Percentiles rank a stretch among this genome's conserved stretches.
These are phyloP conservation scores for Silene latifolia DNA, from an alignment of 148 eudicot genomes.

Conservation along the genomic window DNA sequence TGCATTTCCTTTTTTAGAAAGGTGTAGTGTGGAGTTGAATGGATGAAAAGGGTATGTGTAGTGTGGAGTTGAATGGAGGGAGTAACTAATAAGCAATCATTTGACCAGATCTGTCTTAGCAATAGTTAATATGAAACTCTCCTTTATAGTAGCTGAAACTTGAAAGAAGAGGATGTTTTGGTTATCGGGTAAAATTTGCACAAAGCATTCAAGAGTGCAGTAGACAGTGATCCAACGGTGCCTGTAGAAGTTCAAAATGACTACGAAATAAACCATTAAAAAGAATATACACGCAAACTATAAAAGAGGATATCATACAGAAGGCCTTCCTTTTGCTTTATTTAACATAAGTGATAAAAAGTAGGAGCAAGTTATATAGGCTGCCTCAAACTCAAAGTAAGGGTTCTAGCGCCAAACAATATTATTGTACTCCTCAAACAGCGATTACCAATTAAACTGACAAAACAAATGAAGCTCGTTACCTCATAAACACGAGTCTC, in stretches of 20 bases:
- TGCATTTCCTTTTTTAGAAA: too few relatives aligned
- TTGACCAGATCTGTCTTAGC: conserved; percentile 2
- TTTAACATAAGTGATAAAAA: background rate
- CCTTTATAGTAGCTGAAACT: background rate
- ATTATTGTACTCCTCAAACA: background rate
- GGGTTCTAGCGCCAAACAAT: background rate
- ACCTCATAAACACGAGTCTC: conserved; percentile 51
- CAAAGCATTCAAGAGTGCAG: background rate
- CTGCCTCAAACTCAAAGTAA: background rate
- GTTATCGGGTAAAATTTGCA: background rate
- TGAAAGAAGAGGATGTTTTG: background rate
- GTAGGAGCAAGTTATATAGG: background rate
- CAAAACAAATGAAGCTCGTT: background rate
- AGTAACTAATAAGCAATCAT: background rate
- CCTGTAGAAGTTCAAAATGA: background rate
- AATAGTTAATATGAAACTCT: background rate
- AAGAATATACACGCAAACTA: background rate
- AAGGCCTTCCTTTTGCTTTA: background rate
- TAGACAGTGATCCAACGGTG: background rate
- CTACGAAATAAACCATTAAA: background rate
- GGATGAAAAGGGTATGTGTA: too few relatives aligned
- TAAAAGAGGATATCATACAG: background rate
- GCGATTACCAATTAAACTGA: background rate
- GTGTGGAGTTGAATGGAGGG: too few relatives aligned
- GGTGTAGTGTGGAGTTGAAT: too few relatives aligned